Percentiles rank a stretch among this genome's conserved stretches.
Conservation (phyloP, 352 stramenopile species). For the Blastocystis sp. region DNA sequence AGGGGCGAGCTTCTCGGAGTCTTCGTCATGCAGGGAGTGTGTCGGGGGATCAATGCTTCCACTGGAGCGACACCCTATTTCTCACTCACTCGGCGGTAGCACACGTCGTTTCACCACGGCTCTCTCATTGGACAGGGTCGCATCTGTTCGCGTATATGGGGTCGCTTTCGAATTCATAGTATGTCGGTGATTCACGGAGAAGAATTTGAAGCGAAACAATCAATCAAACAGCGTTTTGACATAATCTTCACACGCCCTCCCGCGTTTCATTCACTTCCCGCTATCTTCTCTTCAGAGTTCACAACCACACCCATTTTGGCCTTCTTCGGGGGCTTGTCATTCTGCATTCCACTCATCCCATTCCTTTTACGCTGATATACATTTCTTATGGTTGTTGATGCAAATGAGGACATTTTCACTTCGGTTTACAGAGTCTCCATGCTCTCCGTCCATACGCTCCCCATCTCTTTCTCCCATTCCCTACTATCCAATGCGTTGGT, state of each 20-base stretch:
- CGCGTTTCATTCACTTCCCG: background rate
- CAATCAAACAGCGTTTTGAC: constrained; percentile 5
- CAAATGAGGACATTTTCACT: too few species aligned
- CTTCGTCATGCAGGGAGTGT: background rate
- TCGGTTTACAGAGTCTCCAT: too few species aligned
- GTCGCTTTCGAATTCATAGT: background rate
- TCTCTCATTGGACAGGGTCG: background rate
- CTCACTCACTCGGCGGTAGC: background rate
- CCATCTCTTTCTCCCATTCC: too few species aligned
- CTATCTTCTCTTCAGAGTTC: background rate
- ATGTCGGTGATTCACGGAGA: too few species aligned
- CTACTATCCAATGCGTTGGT: too few species aligned
- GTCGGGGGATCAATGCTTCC: background rate
- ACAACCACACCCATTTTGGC: too few species aligned
- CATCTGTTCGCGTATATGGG: background rate
- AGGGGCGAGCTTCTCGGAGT: background rate
- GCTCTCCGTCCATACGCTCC: too few species aligned
- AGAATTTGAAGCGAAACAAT: constrained; percentile 15
- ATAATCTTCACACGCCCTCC: background rate
- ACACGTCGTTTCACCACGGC: background rate
- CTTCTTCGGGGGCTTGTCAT: too few species aligned
- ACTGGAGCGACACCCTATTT: background rate
- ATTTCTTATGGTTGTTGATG: too few species aligned
- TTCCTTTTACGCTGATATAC: too few species aligned
- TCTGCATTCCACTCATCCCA: too few species aligned